Evolutionary conservation across 192 early-diverging fungal genomes (phyloP), one percentile per base, ranked within the genome.

Genomic region (Spinellus fusiger): DNA sequence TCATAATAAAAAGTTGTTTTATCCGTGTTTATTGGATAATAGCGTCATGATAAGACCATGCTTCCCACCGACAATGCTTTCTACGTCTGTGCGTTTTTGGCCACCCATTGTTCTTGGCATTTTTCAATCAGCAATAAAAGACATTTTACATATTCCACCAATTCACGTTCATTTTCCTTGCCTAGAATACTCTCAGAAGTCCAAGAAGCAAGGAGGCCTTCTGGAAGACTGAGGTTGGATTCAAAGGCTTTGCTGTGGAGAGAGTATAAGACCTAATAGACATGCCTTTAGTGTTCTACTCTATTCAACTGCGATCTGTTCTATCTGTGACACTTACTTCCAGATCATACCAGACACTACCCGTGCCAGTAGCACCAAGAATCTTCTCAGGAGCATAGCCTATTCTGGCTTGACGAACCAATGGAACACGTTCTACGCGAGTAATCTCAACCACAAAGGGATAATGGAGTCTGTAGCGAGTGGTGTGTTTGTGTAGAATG

Each of bases 371-470:
- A 23, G 49, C 61, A 13, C 65, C 65, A 7, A 49, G 3, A 5
- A 64, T 60, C n/a, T 71, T 71, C 13, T 65, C 49, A 38, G 62
- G 32, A 38, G 47, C 32, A 50, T 64, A 64, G 23, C 46, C 53
- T 6, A 50, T 61, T 0, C 40, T 50, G 4, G 15, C 32, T 34
- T 77, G 69, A 37, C 38, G 34, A 0, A 16, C 22, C 54, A 74
- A 22, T 2, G 65, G 65, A 23, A 78, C 16, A 2, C 59, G 38
- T 13, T 74, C 73, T 2, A 72, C 59, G n/a, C 65, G 40, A 0
- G 73, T 66, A 5, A 78, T 54, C n/a, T 78, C 73, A 0, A 65
- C 69, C 8, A 75, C 48, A 44, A 75, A 78, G 1, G 76, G 76
- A 44, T 62, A 69, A 40, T 78, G 76, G 5, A 78, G 50, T 18